Conservation (phyloP, 2,329 filamentous ascomycete genomes). For the Xylaria sp. region DNA sequence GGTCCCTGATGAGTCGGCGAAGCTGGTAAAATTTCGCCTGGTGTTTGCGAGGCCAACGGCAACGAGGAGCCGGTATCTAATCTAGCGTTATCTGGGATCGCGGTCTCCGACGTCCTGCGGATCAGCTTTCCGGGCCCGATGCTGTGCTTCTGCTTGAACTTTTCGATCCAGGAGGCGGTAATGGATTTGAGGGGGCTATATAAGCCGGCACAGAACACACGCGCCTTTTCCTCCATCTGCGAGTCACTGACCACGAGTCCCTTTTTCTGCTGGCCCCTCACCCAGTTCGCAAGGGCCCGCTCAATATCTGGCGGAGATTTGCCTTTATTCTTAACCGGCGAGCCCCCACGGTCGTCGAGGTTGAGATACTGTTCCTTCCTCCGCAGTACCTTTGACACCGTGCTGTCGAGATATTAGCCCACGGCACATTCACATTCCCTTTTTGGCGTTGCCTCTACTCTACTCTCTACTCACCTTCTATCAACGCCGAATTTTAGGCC, state of each 20-base stretch:
- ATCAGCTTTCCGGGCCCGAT: slow-evolving; percentile 53
- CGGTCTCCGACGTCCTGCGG: slow-evolving; percentile 66
- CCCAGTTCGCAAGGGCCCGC: slow-evolving; percentile 85
- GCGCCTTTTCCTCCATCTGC: slow-evolving; percentile 83
- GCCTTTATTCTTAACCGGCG: slow-evolving; percentile 80
- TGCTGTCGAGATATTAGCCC: slow-evolving; percentile 60
- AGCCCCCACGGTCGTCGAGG: slow-evolving; percentile 75
- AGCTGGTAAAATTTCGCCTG: slow-evolving; percentile 69
- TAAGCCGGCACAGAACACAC: slow-evolving; percentile 74
- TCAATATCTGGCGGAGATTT: slow-evolving; percentile 87
- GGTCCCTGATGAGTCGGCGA: slow-evolving; percentile 66
- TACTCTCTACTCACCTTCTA: slow-evolving; percentile 71
- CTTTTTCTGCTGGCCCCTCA: slow-evolving; percentile 76
- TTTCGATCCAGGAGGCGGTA: slow-evolving; percentile 83
- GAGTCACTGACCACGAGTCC: slow-evolving; percentile 75
- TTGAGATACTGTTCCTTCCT: slow-evolving; percentile 94
- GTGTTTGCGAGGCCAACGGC: slow-evolving; percentile 62
- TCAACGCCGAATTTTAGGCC: slow-evolving; percentile 95
- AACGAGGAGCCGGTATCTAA: slow-evolving; percentile 57
- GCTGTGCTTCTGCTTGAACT: slow-evolving; percentile 89
- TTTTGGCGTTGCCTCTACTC: too few relatives aligned
- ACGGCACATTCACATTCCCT: too few relatives aligned
- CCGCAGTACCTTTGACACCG: slow-evolving; percentile 95
- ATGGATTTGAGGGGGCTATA: slow-evolving; percentile 73
- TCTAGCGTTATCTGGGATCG: slow-evolving; percentile 69